Evolutionary conservation across 805 yeast species (phyloP).

Genomic region (Zygoascus flipseniorum): DNA sequence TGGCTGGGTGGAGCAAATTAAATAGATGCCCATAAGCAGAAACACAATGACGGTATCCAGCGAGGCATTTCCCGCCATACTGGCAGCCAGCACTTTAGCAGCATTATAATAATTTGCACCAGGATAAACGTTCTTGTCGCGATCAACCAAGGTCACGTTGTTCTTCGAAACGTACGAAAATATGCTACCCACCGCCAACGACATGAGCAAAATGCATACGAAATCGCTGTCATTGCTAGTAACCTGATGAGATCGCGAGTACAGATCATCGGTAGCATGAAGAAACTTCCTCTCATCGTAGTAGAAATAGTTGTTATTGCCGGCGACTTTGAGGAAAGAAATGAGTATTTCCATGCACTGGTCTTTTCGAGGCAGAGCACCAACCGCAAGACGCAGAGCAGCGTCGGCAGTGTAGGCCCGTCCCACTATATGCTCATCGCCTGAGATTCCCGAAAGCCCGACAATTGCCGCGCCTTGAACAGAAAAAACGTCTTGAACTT

Average conservation of each 20-base stretch:
- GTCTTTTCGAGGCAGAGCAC: background rate
- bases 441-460: background rate
- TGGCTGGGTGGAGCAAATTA: background rate
- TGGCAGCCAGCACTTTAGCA: background rate
- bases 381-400: background rate
- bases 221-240: background rate
- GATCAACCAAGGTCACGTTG: background rate
- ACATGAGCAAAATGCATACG: background rate
- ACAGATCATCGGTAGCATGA: background rate
- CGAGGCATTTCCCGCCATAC: background rate
- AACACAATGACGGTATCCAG: conserved; percentile 1
- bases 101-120: conserved; percentile 1
- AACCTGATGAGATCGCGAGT: background rate
- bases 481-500: conserved; percentile 1
- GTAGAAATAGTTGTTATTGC: conserved; percentile 3
- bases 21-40: background rate
- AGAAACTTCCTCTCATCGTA: background rate
- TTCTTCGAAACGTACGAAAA: background rate
- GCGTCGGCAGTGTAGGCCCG: background rate
- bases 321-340: background rate
- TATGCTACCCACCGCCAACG: background rate
- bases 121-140: background rate
- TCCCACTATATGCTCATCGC: background rate
- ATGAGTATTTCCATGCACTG: background rate
- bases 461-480: background rate